Percentiles rank a stretch among this genome's conserved stretches.
phyloP scores from a whole-genome alignment of 2,329 filamentous ascomycete species.

The Fusarium scirpi region DNA sequence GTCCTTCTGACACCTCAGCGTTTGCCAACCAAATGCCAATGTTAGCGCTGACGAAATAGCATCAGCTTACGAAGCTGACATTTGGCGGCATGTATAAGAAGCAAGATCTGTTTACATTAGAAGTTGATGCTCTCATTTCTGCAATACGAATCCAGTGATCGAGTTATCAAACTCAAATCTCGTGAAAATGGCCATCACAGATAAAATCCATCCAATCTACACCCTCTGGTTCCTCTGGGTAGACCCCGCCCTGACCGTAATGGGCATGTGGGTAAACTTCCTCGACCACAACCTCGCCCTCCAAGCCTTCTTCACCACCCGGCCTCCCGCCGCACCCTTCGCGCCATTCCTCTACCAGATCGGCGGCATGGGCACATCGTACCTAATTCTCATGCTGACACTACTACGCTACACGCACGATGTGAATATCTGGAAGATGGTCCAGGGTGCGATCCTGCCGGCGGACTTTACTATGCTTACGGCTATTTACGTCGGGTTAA shows the following conservation, averaged over 20 bases:
- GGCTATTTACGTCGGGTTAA: slow-evolving; percentile 28
- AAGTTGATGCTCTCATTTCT: no score
- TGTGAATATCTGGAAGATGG: slow-evolving; percentile 38
- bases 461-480: slow-evolving; percentile 42
- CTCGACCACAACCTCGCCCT: slow-evolving; percentile 33
- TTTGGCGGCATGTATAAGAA: not conserved
- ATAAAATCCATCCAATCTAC: slow-evolving; percentile 35
- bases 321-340: slow-evolving; percentile 22
- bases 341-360: slow-evolving; percentile 42
- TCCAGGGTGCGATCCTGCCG: slow-evolving; percentile 34
- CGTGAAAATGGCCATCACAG: slow-evolving; percentile 21
- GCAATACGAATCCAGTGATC: not conserved
- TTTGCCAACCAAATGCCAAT: not conserved
- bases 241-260: slow-evolving; percentile 37
- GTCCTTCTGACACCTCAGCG: fast-evolving
- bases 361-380: slow-evolving; percentile 41
- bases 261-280: slow-evolving; percentile 36
- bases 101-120: no score
- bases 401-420: slow-evolving; percentile 42
- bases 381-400: slow-evolving; percentile 9
- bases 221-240: slow-evolving; percentile 41
- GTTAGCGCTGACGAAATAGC: not conserved
- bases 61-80: not conserved
- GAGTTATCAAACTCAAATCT: not conserved
- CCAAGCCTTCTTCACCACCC: slow-evolving; percentile 22